Conservation (phyloP, 1,284 basidiomycete genomes). For the Fomitopsis betulina region DNA sequence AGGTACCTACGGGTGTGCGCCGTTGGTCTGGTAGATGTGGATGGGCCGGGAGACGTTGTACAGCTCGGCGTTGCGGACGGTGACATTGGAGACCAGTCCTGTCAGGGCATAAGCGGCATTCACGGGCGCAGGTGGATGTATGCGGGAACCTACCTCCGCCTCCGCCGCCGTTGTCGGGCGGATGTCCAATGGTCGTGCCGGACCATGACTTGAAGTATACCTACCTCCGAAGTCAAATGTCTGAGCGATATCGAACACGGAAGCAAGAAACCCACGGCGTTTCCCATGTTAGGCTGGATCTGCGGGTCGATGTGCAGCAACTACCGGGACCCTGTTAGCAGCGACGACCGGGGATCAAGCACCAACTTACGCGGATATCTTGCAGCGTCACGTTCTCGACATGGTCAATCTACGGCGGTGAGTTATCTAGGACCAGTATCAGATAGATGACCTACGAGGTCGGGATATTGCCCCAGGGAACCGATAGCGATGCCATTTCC, state of each 20-base stretch:
- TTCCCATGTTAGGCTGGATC: conserved; percentile 45
- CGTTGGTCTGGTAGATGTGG: conserved; percentile 51
- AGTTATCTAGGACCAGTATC: neutral
- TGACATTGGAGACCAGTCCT: conserved; percentile 52
- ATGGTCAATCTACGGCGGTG: conserved; percentile 39
- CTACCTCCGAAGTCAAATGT: conserved; percentile 18
- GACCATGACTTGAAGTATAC: conserved; percentile 66
- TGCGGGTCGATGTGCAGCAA: conserved; percentile 40
- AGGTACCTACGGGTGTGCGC: conserved; percentile 37
- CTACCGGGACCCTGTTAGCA: conserved; percentile 20
- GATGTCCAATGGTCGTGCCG: conserved; percentile 45
- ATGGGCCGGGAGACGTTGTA: conserved; percentile 43
- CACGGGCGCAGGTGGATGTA: neutral
- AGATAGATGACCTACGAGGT: conserved; percentile 34
- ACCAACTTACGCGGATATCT: conserved; percentile 36
- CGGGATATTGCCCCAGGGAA: conserved; percentile 55
- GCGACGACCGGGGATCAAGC: neutral
- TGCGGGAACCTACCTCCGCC: conserved; percentile 35
- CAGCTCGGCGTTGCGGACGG: conserved; percentile 39
- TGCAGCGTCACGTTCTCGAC: conserved; percentile 52
- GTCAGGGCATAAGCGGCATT: neutral
- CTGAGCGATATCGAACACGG: neutral
- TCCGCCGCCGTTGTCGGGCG: conserved; percentile 62
- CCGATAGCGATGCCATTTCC: conserved; percentile 65
- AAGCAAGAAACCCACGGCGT: conserved; percentile 31